Evolutionary conservation across 2,329 filamentous ascomycete species (phyloP), one percentile per base, ranked within the genome.

Genomic region (Colletotrichum euphorbiae): DNA sequence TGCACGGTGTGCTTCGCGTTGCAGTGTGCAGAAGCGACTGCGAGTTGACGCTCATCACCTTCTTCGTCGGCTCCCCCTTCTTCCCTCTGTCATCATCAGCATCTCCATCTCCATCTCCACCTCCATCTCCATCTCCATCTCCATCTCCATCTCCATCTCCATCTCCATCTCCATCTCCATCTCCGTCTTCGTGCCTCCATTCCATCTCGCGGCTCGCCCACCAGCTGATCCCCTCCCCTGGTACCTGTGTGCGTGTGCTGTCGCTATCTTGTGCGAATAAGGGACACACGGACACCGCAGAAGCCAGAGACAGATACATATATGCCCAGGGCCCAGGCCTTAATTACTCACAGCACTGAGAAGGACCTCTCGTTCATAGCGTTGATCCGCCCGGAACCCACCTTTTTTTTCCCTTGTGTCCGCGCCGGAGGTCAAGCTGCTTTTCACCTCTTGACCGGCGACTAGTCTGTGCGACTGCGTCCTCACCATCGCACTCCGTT

Each of bases 401-500:
- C 66, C 61, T 56, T 48, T 69, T 67, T 56, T 48, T 69, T 69
- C 66, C 56, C 62, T 62, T 57, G 36, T 40, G 55, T 69, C 66
- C 52, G 36, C 52, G 38, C 69, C 58, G 66, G 65, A 56, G 38
- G 46, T 65, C 28, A 46, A 66, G 33, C 61, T 69, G 43, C 55
- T 65, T 69, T 61, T 45, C 60, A 61, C 52, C 36, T 56, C 42
- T 51, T 55, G 55, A 52, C 45, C 59, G 50, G 46, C 36, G 46
- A 36, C 17, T 40, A 28, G 69, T 70, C 69, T 70, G 69, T 70
- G 67, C 67, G 62, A 33, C 58, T 52, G 45, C 58, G 28, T 42
- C 38, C 19, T 42, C 31, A 11, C 51, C 13, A 31, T 38, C 31
- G 31, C 51, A 38, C 31, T 54, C 31, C 33, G 4, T 38, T 33